Conservation (phyloP, 768 basidiomycete genomes). For the Hebeloma cylindrosporum region DNA sequence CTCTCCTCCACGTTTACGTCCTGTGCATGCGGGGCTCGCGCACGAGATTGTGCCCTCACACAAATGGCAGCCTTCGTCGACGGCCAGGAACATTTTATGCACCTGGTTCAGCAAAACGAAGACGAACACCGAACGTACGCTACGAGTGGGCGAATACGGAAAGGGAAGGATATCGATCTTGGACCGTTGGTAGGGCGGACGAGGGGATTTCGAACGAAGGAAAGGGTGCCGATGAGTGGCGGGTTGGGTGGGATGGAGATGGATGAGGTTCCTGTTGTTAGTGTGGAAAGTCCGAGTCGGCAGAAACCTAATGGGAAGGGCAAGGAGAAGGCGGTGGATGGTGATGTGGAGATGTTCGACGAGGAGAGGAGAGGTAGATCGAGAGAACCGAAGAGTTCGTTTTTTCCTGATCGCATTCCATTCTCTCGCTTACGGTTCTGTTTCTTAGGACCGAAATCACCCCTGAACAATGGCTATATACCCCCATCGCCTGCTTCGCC, state of each 20-base stretch:
- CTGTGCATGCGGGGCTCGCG: conserved; percentile 67
- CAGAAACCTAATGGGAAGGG: conserved; percentile 18
- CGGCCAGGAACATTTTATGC: conserved; percentile 4
- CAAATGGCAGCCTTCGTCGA: conserved; percentile 67
- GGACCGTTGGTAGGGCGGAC: conserved; percentile 63
- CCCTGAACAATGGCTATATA: too few species aligned
- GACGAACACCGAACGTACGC: neutral
- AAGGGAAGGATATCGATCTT: conserved; percentile 38
- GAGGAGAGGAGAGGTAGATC: conserved; percentile 5
- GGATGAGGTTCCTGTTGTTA: conserved; percentile 18
- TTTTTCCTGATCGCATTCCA: too few species aligned
- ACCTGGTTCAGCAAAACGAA: neutral
- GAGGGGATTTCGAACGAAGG: conserved; percentile 63
- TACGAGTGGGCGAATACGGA: neutral
- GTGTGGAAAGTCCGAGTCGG: neutral
- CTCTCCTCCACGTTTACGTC: conserved; percentile 71
- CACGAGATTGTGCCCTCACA: conserved; percentile 60
- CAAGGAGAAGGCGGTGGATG: conserved; percentile 16
- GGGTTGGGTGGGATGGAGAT: conserved; percentile 48
- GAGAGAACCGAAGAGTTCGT: too few species aligned
- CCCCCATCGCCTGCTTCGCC: neutral
- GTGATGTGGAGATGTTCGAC: conserved; percentile 15
- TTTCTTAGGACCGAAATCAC: too few species aligned
- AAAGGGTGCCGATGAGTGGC: conserved; percentile 53
- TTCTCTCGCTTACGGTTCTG: too few species aligned